Evolutionary conservation across 176 grass and related monocot genomes (phyloP).

Genomic region (Ensete ventricosum): DNA sequence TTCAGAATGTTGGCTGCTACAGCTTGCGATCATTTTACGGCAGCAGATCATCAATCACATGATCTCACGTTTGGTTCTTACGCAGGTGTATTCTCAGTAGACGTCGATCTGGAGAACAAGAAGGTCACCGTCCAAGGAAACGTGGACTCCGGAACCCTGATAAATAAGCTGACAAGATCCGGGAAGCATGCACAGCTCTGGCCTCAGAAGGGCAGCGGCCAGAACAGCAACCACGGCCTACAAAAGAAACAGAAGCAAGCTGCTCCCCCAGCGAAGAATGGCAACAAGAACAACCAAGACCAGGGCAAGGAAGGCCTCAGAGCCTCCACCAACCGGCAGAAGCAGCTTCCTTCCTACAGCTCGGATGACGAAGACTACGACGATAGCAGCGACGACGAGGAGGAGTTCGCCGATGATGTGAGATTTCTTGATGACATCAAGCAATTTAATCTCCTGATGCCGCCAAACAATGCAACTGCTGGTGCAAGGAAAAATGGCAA

Average conservation of each 20-base stretch:
- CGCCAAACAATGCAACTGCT: constrained; percentile 12
- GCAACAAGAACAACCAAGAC: constrained; percentile 46
- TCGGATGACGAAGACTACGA: constrained; percentile 3
- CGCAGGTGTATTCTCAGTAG: constrained; percentile 80
- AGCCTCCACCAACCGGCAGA: constrained; percentile 69
- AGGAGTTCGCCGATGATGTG: constrained; percentile 27
- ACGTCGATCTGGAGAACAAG: constrained; percentile 77
- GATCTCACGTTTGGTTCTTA: background rate
- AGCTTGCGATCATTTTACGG: background rate
- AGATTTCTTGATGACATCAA: constrained; percentile 60
- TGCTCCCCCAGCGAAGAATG: constrained; percentile 27
- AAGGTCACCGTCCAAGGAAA: constrained; percentile 75
- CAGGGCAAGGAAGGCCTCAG: constrained; percentile 67
- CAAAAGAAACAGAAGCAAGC: constrained; percentile 39
- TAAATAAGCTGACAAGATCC: constrained; percentile 69
- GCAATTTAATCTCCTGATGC: constrained; percentile 53
- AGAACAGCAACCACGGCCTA: constrained; percentile 27
- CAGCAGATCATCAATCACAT: background rate
- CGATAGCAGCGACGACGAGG: constrained; percentile 14
- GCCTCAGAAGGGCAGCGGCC: constrained; percentile 47
- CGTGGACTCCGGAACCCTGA: constrained; percentile 55
- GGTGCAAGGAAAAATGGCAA: constrained; percentile 37
- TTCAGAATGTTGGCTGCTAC: background rate
- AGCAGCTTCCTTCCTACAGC: constrained; percentile 43
- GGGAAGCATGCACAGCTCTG: constrained; percentile 89